phyloP scores from a whole-genome alignment of 345 rosid genomes.

The Ricinus communis region DNA sequence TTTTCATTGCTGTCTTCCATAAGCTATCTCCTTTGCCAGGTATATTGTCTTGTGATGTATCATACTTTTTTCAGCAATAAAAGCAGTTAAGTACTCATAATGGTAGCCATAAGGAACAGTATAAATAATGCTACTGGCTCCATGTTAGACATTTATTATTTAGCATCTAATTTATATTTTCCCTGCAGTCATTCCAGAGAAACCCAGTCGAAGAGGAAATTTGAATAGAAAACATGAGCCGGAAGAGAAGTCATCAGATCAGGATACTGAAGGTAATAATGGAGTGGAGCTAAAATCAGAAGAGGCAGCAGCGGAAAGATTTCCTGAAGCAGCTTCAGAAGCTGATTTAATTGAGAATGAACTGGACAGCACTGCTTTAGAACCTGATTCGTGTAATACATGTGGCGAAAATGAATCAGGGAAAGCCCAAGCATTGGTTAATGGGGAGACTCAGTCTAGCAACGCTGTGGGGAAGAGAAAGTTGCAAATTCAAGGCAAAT shows the following conservation, averaged over 20 bases:
- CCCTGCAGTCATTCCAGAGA: slow-evolving; percentile 47
- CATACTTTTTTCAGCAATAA: not conserved
- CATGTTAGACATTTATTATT: not conserved
- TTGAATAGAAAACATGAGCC: slow-evolving; percentile 28
- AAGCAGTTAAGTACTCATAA: not conserved
- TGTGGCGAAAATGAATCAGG: slow-evolving; percentile 36
- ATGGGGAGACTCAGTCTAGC: slow-evolving; percentile 41
- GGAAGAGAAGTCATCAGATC: slow-evolving; percentile 31
- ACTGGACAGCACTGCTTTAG: slow-evolving; percentile 26
- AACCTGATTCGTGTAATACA: slow-evolving; percentile 28
- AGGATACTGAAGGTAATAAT: slow-evolving; percentile 33
- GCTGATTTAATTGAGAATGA: slow-evolving; percentile 39
- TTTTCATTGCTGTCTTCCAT: slow-evolving; percentile 81
- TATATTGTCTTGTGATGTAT: slow-evolving; percentile 9
- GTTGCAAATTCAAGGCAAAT: slow-evolving; percentile 87
- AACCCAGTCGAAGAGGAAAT: slow-evolving; percentile 24
- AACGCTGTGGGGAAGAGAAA: slow-evolving; percentile 63
- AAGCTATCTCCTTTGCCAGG: slow-evolving; percentile 80
- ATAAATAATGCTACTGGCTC: not conserved
- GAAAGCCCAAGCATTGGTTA: slow-evolving; percentile 28
- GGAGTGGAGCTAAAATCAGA: slow-evolving; percentile 28
- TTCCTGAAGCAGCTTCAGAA: slow-evolving; percentile 39
- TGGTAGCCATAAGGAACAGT: not conserved
- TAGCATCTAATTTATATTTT: not conserved
- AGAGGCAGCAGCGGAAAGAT: slow-evolving; percentile 36